A percentile compares a stretch with the other conserved stretches of the same genome.
Evolutionary conservation across 768 basidiomycete species (phyloP).

Genomic region (Hemileccinum rubropunctum): DNA sequence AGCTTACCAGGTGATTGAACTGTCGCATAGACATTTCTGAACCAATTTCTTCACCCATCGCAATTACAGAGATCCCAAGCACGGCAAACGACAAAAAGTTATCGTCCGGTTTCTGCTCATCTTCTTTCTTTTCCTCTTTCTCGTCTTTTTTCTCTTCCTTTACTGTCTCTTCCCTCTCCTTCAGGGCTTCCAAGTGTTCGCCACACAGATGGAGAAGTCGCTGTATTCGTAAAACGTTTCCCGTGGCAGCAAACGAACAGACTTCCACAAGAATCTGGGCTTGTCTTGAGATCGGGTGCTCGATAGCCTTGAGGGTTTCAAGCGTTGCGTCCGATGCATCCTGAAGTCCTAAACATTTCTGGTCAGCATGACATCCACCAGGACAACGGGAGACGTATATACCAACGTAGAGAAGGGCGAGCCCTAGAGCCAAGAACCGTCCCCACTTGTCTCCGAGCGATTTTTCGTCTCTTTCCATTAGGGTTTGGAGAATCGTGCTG

Average conservation of each 20-base stretch:
- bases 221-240: conserved; percentile 93
- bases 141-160: conserved; percentile 49
- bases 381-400: conserved; percentile 16
- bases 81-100: conserved; percentile 92
- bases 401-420: conserved; percentile 92
- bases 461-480: conserved; percentile 81
- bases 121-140: conserved; percentile 58
- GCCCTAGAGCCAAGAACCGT: conserved; percentile 82
- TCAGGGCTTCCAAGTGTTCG: conserved; percentile 70
- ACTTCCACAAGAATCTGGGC: conserved; percentile 91
- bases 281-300: conserved; percentile 87
- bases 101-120: conserved; percentile 56
- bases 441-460: conserved; percentile 93
- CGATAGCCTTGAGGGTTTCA: conserved; percentile 89
- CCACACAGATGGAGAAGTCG: conserved; percentile 90
- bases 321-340: conserved; percentile 93
- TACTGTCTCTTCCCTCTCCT: conserved; percentile 34
- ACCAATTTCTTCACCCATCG: conserved; percentile 98
- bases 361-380: conserved; percentile 9
- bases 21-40: conserved; percentile 97
- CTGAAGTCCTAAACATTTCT: conserved; percentile 63
- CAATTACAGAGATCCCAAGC: conserved; percentile 87
- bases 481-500: conserved; percentile 80
- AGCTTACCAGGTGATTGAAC: conserved; percentile 90
- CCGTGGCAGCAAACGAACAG: conserved; percentile 92